Percentiles rank a stretch among this genome's conserved stretches.
phyloP scores from a whole-genome alignment of 2,329 filamentous ascomycete genomes.

The Fusarium sp. region DNA sequence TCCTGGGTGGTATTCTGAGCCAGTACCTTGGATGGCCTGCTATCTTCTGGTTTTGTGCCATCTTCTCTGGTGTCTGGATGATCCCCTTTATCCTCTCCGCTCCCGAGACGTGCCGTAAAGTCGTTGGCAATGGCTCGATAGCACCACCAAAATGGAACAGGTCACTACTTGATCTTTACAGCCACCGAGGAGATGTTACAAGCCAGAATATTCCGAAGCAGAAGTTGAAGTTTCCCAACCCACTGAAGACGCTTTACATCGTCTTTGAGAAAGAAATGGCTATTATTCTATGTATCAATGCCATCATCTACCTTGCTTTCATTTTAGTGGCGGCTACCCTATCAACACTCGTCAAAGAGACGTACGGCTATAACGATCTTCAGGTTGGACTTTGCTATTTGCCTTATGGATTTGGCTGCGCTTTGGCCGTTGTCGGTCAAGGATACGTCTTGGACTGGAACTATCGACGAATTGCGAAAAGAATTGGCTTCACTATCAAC shows the following conservation, averaged over 20 bases:
- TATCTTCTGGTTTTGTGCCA: slow-evolving; percentile 75
- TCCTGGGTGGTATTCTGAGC: slow-evolving; percentile 71
- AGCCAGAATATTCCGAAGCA: slow-evolving; percentile 49
- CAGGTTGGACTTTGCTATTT: slow-evolving; percentile 65
- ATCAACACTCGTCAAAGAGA: slow-evolving; percentile 60
- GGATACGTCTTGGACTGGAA: slow-evolving; percentile 73
- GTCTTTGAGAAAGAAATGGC: slow-evolving; percentile 67
- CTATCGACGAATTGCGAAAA: slow-evolving; percentile 73
- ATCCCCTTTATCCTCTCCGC: slow-evolving; percentile 65
- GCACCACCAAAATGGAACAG: slow-evolving; percentile 67
- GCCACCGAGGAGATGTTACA: slow-evolving; percentile 49
- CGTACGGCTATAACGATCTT: slow-evolving; percentile 62
- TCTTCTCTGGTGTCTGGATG: slow-evolving; percentile 61
- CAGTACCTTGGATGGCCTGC: slow-evolving; percentile 73
- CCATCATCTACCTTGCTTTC: slow-evolving; percentile 65
- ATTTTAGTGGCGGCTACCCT: slow-evolving; percentile 64
- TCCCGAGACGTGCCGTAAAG: slow-evolving; percentile 67
- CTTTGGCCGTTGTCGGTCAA: slow-evolving; percentile 59
- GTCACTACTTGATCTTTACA: slow-evolving; percentile 62
- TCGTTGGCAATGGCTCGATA: slow-evolving; percentile 72
- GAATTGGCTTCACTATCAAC: slow-evolving; percentile 69
- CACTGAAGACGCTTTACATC: slow-evolving; percentile 63
- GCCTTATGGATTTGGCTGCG: slow-evolving; percentile 63
- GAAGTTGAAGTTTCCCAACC: slow-evolving; percentile 65
- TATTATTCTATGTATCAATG: slow-evolving; percentile 62